Percentiles rank a stretch among this genome's conserved stretches.
phyloP scores from a whole-genome alignment of 495 filamentous ascomycete species.

The Tuber brumale region DNA sequence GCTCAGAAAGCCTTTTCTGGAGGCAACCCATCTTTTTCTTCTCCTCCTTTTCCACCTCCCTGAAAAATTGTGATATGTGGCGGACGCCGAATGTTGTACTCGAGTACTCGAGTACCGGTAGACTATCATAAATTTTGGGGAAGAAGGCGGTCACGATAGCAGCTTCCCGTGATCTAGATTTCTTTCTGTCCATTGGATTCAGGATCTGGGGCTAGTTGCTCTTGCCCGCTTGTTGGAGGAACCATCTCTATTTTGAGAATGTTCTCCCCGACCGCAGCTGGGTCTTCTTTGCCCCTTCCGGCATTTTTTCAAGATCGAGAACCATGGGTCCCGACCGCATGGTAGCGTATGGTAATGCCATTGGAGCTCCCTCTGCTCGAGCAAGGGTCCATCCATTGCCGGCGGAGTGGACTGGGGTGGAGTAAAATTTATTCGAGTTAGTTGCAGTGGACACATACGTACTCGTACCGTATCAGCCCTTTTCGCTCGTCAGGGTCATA shows the following conservation, averaged over 20 bases:
- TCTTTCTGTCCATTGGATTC: neutral
- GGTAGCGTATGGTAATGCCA: neutral
- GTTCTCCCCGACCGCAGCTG: neutral
- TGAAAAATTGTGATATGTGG: neutral
- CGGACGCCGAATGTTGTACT: neutral
- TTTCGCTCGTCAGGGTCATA: neutral
- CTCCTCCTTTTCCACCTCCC: neutral
- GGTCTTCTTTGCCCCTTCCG: neutral
- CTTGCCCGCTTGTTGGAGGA: neutral
- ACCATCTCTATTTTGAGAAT: neutral
- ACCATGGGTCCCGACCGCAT: neutral
- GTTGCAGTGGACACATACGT: neutral
- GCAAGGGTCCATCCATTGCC: neutral
- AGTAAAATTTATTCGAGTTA: neutral
- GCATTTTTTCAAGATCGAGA: neutral
- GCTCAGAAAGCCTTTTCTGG: neutral
- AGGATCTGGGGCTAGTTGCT: neutral
- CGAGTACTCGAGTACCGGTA: too few species aligned
- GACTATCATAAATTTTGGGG: neutral
- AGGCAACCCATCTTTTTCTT: neutral
- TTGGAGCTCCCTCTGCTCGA: neutral
- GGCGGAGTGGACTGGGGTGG: neutral
- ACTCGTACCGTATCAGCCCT: neutral
- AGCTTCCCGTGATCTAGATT: neutral
- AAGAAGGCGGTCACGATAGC: neutral